phyloP scores from a whole-genome alignment of 2,329 filamentous ascomycete genomes.

The Alternaria ventricosa region DNA sequence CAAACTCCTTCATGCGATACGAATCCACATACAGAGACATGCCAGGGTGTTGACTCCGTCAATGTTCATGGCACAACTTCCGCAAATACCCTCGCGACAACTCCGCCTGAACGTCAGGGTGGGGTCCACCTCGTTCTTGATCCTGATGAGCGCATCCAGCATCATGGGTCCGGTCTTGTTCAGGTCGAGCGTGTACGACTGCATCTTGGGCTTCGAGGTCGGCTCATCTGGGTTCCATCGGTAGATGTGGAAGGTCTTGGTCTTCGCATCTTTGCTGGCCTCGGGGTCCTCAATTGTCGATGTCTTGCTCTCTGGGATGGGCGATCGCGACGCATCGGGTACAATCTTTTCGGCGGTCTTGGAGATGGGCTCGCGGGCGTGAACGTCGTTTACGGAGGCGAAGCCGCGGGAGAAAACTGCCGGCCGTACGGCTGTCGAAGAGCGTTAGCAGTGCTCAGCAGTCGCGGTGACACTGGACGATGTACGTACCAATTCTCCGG shows the following conservation, averaged over 20 bases:
- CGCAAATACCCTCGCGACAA: constrained; percentile 98
- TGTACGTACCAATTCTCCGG: constrained; percentile 44
- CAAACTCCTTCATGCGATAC: neutral
- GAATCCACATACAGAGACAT: constrained; percentile 80
- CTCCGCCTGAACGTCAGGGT: constrained; percentile 95
- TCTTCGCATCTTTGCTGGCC: constrained; percentile 62
- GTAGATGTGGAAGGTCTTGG: constrained; percentile 99
- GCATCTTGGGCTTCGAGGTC: constrained; percentile 91
- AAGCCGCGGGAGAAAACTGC: constrained; percentile 48
- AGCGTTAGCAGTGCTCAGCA: constrained; percentile 37
- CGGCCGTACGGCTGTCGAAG: constrained; percentile 40
- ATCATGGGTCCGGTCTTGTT: constrained; percentile 99
- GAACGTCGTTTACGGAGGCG: constrained; percentile 46
- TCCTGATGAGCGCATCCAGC: constrained; percentile 92
- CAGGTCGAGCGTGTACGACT: constrained; percentile 91
- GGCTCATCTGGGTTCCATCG: constrained; percentile 97
- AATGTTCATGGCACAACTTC: constrained; percentile 99
- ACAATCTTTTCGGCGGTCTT: constrained; percentile 39
- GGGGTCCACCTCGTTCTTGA: constrained; percentile 99
- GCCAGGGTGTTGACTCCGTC: constrained; percentile 98
- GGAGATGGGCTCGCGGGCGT: constrained; percentile 42
- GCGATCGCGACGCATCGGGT: constrained; percentile 32
- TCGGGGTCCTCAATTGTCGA: constrained; percentile 68
- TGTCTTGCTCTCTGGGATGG: constrained; percentile 60
- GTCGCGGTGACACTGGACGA: constrained; percentile 4